Evolutionary conservation across 768 basidiomycete species (phyloP), one percentile per base, ranked within the genome.

Genomic region (Termitomyces titanicus): DNA sequence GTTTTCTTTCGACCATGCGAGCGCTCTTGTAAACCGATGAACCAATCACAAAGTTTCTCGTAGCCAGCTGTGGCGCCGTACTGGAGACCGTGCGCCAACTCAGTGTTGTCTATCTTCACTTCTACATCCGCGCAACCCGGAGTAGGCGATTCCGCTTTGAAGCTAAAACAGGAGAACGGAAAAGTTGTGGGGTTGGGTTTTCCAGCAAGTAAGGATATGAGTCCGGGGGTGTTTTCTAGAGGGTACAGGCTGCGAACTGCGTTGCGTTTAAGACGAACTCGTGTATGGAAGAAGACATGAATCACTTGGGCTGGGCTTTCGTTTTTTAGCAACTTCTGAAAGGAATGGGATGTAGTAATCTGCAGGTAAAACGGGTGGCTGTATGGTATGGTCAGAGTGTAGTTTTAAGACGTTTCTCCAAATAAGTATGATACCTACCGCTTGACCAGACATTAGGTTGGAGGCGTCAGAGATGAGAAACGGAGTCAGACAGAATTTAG

Each of bases 151-250:
- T 77, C 73, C 3, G 84, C 77, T 1, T 76, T 81, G 68, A 91
- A 84, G 53, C 80, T 85, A 61, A 98, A 74, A 0, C 87, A 85
- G 2, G 85, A 84, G 73, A 98, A 91, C 1, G 96, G 96, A 74
- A 98, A 98, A 18, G 92, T 89, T n/a, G 79, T 74, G 8, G 86
- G 79, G 64, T 96, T 95, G 6, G 96, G 96, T 69, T 95, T 94
- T 25, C 96, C 96, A 0, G 94, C 94, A 7, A 95, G 81, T 31
- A 94, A 68, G 3, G 88, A 91, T 53, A 94, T 85, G 35, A 92
- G 67, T 0, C 90, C 90, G 0, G 94, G 92, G 0, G 74, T 79
- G 20, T 78, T 77, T 70, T 98, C 96, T 25, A 94, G 77, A 0
- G 86, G 92, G 54, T 84, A 79, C n/a, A 96, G 78, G 13, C 84